Base-by-base conservation (phyloP, 495 filamentous ascomycete genomes). In the Cudoniella acicularis region DNA sequence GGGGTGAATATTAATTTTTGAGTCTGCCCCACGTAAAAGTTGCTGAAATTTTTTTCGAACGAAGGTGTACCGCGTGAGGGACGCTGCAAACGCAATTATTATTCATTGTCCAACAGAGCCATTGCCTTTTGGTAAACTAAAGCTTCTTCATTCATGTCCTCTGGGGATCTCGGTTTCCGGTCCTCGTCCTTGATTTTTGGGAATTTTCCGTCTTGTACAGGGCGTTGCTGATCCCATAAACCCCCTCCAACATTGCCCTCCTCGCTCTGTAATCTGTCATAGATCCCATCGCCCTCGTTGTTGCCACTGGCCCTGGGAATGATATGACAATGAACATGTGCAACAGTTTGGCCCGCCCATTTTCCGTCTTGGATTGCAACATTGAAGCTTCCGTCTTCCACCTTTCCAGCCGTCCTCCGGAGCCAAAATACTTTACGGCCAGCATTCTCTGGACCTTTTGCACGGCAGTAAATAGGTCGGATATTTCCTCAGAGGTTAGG, bases 241-340 rank as follows among this genome's bases (percentile, higher is more conserved):
- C 78, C 79, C 45, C 77, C 78, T 11, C 85, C 85, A n/a, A 97
- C 74, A 75, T 97, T 87, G 10, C 91, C 93, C 60, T 90, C 88
- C 69, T 95, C 90, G 30, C 80, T 83, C 67, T 96, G 91, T 71
- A 97, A 76, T 77, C 87, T 75, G 55, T 85, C 82, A 73, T 98
- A 96, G 50, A 98, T 81, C 61, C 73, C 74, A 59, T 86, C 80
- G 17, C 75, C 72, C n/a, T 73, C 67, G 3, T 78, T 77, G 54
- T 79, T 73, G 10, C 77, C 76, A 36, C 25, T 56, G 64, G 79
- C 79, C 42, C 94, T 75, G 21, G 94, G 94, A 53, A 98, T 97
- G 30, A 98, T 84, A 75, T 98, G 95, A 49, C 88, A 86, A 73
- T 98, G 95, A 13, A 98, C 85, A 75, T 98, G 94, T 10, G 88